Base-by-base conservation (phyloP, 2,329 filamentous ascomycete species). In the Aspergillus awamori region DNA sequence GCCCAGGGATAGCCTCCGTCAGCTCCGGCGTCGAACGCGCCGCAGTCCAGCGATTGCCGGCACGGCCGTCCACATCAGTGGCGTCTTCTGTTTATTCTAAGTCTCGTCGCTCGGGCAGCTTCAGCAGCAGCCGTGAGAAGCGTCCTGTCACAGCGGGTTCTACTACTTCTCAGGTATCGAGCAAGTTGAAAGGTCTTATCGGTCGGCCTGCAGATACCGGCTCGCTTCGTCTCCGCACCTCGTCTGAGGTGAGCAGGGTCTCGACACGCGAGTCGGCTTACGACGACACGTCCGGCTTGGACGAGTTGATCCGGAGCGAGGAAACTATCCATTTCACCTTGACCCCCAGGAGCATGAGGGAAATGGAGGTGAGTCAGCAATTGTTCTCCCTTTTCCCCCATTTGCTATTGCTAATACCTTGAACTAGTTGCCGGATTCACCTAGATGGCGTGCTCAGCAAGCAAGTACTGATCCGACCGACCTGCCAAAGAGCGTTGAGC, bases 251-350 rank as follows among this genome's bases (percentile, higher is more conserved):
- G 10, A 76, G 70, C 58, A 67, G 71, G 48, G 69, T 62, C 48
- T 74, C 72, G 5, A 72, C 68, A 41, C 69, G 63, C 38, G 73
- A 73, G 22, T 73, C 72, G 17, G 58, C 65, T 26, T 70, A 69
- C 6, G 85, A 86, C 49, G 85, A 88, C 60, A 85, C 89, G 53
- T 84, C 86, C 8, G 86, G 90, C 67, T 89, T 95, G 69, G 91
- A 95, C 70, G 85, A 93, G 67, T 81, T 94, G 54, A 93, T 95
- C 64, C 87, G 91, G 59, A 93, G 91, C 74, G 89, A 92, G 68
- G 87, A 93, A 72, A 94, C 91, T 1, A 88, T 94, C 47, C 91
- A 91, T 68, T 94, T 90, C 73, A 94, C 91, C 1, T 81, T 94
- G 28, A 95, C 91, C 0, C 91, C 91, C 0, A 87, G 90, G 71